Evolutionary conservation across 1,284 basidiomycete species (phyloP).

Genomic region (Apiotrichum sp.): DNA sequence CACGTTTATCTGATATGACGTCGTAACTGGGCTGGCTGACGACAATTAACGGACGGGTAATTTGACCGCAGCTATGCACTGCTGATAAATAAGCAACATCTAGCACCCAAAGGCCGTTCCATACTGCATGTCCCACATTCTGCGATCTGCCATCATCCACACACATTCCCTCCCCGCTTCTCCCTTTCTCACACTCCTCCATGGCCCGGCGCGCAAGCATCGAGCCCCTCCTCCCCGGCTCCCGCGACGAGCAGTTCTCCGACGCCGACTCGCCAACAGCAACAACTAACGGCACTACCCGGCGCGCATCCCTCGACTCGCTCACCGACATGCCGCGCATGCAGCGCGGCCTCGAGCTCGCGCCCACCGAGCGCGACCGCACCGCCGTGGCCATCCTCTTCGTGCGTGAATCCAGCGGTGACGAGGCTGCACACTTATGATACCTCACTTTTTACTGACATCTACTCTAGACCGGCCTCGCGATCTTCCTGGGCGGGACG

Average conservation of each 20-base stretch:
- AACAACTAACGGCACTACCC: neutral
- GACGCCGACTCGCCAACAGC: neutral
- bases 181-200: neutral
- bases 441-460: no score
- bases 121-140: no score
- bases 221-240: conserved; percentile 1
- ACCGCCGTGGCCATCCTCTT: neutral
- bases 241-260: neutral
- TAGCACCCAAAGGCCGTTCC: no score
- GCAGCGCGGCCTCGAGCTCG: conserved; percentile 2
- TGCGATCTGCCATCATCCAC: neutral
- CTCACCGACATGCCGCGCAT: neutral
- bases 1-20: neutral
- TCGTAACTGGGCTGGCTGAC: no score
- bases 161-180: neutral
- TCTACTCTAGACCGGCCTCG: conserved; percentile 19
- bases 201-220: neutral
- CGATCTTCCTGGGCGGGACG: conserved; percentile 34
- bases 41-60: no score
- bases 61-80: no score
- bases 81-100: no score
- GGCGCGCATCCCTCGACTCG: neutral
- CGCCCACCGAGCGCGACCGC: conserved; percentile 18
- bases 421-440: neutral
- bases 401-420: neutral